Evolutionary conservation across 2,329 filamentous ascomycete genomes (phyloP), one percentile per base, ranked within the genome.

Genomic region (Venturia carpophila): DNA sequence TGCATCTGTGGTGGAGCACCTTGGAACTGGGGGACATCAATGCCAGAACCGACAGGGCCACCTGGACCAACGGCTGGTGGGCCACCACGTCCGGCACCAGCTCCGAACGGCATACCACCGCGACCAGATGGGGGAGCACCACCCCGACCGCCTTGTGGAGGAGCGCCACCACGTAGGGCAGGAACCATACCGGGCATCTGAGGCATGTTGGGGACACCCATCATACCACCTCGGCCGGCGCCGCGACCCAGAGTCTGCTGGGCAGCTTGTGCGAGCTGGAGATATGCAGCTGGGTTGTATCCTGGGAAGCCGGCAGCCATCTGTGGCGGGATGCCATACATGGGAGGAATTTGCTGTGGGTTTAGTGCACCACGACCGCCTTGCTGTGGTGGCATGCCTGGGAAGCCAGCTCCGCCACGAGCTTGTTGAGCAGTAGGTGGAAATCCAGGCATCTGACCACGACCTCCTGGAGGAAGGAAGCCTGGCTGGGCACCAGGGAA

Each of bases 321-420:
- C 69, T 83, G 78, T 60, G 79, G 83, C 63, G 89, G 88, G 73
- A 94, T 83, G 70, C 85, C 86, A 78, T 95, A 97, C 80, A 92
- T 88, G 81, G 88, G 90, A 68, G 91, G 90, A 67, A 91, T 91
- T 70, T 97, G 85, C 79, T 92, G 90, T 71, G 83, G 83, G 67
- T 75, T 76, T 70, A 90, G 88, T 69, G 87, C 91, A 69, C 92
- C 92, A 76, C 93, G 92, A 70, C 92, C 92, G 71, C 89, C 91
- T 78, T 91, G 89, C 77, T 94, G 91, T 58, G 52, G 52, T 73
- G 86, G 88, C 80, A 93, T 94, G 72, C 82, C 86, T 68, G 90
- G 87, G 83, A 92, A 96, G 75, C 94, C 91, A 71, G 88, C 89
- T 69, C 90, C 91, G 69, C 91, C 91, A 71, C 92, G 91, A 71